These are phyloP conservation scores for Scheffersomyces amazonensis DNA, from an alignment of 805 yeast species.

Conservation along the genomic window DNA sequence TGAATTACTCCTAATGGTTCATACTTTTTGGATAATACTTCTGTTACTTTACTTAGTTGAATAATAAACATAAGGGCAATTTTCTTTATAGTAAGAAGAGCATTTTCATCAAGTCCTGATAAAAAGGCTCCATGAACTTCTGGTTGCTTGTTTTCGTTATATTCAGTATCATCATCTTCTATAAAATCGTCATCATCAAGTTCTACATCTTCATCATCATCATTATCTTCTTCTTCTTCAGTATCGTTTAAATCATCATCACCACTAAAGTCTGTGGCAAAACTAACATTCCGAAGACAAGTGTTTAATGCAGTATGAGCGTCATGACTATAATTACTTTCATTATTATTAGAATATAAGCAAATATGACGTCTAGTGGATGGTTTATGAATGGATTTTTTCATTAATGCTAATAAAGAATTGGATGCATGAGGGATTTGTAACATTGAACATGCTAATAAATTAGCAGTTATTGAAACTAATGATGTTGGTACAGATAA, in stretches of 20 bases:
- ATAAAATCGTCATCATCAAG: conserved; percentile 8
- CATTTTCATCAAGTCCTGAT: conserved; percentile 42
- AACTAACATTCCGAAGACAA: conserved; percentile 1
- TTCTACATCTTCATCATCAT: conserved; percentile 6
- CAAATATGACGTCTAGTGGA: background rate
- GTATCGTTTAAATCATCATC: conserved; percentile 4
- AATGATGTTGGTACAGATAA: conserved; percentile 44
- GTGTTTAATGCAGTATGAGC: too few species aligned
- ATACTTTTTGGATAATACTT: conserved; percentile 50
- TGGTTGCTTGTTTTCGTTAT: conserved; percentile 43
- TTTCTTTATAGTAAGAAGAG: conserved; percentile 38
- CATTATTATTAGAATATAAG: conserved; percentile 1
- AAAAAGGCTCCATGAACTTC: conserved; percentile 46
- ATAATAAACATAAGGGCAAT: conserved; percentile 42
- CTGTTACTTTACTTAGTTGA: conserved; percentile 46
- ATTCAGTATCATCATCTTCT: conserved; percentile 14
- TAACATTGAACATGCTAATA: conserved; percentile 54
- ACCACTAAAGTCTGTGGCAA: conserved; percentile 5
- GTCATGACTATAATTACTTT: background rate
- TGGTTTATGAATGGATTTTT: conserved; percentile 1
- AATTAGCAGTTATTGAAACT: conserved; percentile 47
- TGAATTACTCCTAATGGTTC: conserved; percentile 52
- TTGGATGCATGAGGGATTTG: conserved; percentile 44
- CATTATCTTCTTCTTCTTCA: conserved; percentile 3
- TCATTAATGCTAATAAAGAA: conserved; percentile 23